phyloP scores from a whole-genome alignment of 2,329 filamentous ascomycete genomes.

The Alternaria triticina region DNA sequence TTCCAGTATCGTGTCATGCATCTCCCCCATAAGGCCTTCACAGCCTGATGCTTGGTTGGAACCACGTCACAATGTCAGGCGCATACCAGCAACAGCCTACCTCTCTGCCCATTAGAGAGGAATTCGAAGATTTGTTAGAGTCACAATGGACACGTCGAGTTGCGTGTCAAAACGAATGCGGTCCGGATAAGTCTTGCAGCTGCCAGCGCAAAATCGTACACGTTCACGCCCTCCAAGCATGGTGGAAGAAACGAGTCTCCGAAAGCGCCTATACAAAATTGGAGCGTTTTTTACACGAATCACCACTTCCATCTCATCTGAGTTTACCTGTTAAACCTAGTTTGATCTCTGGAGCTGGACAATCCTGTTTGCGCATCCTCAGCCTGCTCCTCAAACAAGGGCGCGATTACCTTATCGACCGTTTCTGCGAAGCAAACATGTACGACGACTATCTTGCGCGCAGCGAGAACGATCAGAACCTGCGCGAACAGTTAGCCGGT shows the following conservation, averaged over 20 bases:
- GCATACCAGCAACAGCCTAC: background rate
- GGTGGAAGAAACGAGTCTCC: constrained; percentile 6
- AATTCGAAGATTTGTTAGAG: background rate
- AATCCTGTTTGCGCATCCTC: background rate
- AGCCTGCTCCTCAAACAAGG: background rate
- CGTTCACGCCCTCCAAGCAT: constrained; percentile 10
- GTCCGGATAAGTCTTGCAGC: background rate
- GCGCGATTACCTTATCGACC: background rate
- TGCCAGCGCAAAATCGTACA: constrained; percentile 13
- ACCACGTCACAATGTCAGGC: constrained; percentile 8
- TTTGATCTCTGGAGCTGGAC: rapidly evolving
- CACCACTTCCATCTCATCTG: background rate
- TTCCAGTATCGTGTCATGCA: background rate
- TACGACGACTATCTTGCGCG: background rate
- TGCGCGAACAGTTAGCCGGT: background rate
- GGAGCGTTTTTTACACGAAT: background rate
- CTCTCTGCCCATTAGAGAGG: background rate
- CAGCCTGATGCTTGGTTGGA: constrained; percentile 6
- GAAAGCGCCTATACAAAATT: background rate
- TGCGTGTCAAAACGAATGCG: constrained; percentile 1
- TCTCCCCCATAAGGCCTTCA: background rate
- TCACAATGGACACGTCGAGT: background rate
- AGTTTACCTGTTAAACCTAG: background rate
- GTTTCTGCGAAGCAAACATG: background rate
- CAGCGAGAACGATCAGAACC: background rate